Conservation (phyloP, 2,329 filamentous ascomycete genomes). For the Venturia pyrina region DNA sequence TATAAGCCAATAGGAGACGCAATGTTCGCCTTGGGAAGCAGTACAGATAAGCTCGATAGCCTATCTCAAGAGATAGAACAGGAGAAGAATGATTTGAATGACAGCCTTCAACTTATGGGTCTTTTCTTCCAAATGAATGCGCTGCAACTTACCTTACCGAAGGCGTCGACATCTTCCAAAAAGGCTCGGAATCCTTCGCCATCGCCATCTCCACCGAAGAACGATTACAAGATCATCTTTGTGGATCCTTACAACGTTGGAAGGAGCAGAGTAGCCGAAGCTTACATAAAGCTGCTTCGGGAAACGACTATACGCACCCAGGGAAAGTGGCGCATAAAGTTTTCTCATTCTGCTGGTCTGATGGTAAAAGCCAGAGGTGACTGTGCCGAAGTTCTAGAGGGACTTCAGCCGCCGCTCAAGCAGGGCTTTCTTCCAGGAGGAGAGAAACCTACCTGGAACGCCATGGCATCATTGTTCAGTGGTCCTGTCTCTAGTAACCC, state of each 20-base stretch:
- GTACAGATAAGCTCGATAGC: constrained; percentile 6
- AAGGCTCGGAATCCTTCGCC: not conserved
- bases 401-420: not conserved
- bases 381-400: not conserved
- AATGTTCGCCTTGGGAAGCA: constrained; percentile 4
- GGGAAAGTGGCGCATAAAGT: constrained; percentile 1
- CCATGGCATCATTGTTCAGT: constrained; percentile 3
- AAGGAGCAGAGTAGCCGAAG: constrained; percentile 8
- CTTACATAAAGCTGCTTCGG: constrained; percentile 6
- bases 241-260: constrained; percentile 9
- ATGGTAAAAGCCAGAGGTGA: constrained; percentile 4
- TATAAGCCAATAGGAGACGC: constrained; percentile 4
- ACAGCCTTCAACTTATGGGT: not conserved
- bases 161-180: not conserved
- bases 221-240: constrained; percentile 11
- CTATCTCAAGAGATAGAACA: constrained; percentile 3
- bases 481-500: not conserved
- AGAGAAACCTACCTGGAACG: constrained; percentile 1
- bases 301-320: constrained; percentile 1
- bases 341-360: not conserved
- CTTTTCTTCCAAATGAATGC: not conserved
- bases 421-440: not conserved
- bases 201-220: not conserved
- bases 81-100: not conserved
- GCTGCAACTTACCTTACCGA: not conserved